These are phyloP conservation scores for Pulveroboletus frians DNA, from an alignment of 768 basidiomycete species.

Conservation along the genomic window DNA sequence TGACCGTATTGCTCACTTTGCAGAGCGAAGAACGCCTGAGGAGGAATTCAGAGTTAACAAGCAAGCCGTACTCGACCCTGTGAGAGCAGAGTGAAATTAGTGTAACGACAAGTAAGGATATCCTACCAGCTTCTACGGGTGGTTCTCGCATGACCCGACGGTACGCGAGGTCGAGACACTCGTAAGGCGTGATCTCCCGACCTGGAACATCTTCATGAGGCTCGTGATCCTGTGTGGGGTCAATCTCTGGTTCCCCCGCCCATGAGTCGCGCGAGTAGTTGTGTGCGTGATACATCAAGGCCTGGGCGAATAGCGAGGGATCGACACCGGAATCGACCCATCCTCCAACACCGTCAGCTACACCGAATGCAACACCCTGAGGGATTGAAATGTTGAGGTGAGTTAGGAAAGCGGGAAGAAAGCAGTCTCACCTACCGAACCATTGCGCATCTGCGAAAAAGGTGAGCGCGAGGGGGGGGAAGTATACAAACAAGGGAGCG, in stretches of 20 bases:
- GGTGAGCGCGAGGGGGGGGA: slow-evolving; percentile 2
- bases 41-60: slow-evolving; percentile 69
- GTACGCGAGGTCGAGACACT: slow-evolving; percentile 70
- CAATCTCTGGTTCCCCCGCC: slow-evolving; percentile 80
- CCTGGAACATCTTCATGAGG: slow-evolving; percentile 61
- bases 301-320: slow-evolving; percentile 86
- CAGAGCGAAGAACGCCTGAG: slow-evolving; percentile 68
- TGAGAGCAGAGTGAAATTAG: background rate
- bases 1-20: slow-evolving; percentile 50
- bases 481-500: slow-evolving; percentile 20
- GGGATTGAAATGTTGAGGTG: slow-evolving; percentile 15
- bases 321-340: slow-evolving; percentile 84
- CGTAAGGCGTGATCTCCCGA: slow-evolving; percentile 61
- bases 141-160: slow-evolving; percentile 65
- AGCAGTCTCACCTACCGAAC: slow-evolving; percentile 55
- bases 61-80: slow-evolving; percentile 84
- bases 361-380: slow-evolving; percentile 73
- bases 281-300: slow-evolving; percentile 83
- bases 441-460: slow-evolving; percentile 59
- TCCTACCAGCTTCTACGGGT: slow-evolving; percentile 47
- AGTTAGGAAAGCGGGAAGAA: slow-evolving; percentile 12
- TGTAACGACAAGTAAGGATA: slow-evolving; percentile 14
- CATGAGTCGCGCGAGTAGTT: slow-evolving; percentile 67
- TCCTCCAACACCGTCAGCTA: slow-evolving; percentile 92
- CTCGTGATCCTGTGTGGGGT: slow-evolving; percentile 69